phyloP scores from a whole-genome alignment of 2,329 filamentous ascomycete genomes.

The Pseudovirgaria hyperparasitica region DNA sequence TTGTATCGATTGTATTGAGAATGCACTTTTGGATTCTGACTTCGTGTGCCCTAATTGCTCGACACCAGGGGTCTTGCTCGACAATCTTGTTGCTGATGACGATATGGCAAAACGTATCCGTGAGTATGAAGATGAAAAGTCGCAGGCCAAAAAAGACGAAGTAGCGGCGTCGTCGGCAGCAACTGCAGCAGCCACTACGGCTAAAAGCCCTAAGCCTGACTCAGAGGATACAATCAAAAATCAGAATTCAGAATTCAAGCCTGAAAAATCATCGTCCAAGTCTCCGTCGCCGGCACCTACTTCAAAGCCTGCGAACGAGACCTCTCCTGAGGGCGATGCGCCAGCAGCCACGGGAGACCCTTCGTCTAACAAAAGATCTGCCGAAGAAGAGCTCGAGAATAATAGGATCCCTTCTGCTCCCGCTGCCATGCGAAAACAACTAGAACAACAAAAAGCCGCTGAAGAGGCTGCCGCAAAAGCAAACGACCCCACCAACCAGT shows the following conservation, averaged over 20 bases:
- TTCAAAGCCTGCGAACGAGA: slow-evolving; percentile 6
- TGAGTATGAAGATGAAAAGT: slow-evolving; percentile 50
- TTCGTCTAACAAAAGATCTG: slow-evolving; percentile 68
- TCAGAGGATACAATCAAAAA: slow-evolving; percentile 3
- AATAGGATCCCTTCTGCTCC: slow-evolving; percentile 28
- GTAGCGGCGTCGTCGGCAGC: slow-evolving; percentile 24
- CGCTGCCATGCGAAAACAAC: slow-evolving; percentile 30
- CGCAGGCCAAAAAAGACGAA: slow-evolving; percentile 28
- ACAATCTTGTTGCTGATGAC: slow-evolving; percentile 74
- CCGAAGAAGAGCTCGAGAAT: slow-evolving; percentile 51
- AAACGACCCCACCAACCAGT: slow-evolving; percentile 23
- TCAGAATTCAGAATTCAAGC: slow-evolving; percentile 1
- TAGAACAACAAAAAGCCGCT: slow-evolving; percentile 16
- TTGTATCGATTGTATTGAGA: slow-evolving; percentile 99
- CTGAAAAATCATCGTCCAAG: slow-evolving; percentile 2
- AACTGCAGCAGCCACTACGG: slow-evolving; percentile 13
- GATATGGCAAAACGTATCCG: slow-evolving; percentile 68
- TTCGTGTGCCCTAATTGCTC: slow-evolving; percentile 89
- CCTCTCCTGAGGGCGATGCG: slow-evolving; percentile 4
- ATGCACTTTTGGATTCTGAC: slow-evolving; percentile 96
- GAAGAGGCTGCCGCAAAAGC: slow-evolving; percentile 45
- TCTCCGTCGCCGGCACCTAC: slow-evolving; percentile 1
- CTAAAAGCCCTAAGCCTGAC: slow-evolving; percentile 12
- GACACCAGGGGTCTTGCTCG: slow-evolving; percentile 81
- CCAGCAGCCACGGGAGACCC: too few species aligned